Base-by-base conservation (phyloP, 2,329 filamentous ascomycete genomes). In the Colletotrichum sp. region DNA sequence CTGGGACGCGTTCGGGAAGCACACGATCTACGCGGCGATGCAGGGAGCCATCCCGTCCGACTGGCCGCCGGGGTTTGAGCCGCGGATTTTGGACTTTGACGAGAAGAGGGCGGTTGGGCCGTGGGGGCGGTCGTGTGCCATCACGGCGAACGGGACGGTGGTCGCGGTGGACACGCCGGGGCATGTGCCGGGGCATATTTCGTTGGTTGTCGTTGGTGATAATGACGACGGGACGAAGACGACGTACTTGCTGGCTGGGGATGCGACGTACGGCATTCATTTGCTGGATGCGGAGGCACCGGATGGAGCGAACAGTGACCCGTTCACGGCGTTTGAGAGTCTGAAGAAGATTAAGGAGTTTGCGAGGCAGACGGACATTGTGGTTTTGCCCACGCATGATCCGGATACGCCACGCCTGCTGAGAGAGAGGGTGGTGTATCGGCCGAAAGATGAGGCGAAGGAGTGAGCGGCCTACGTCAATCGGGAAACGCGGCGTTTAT, bases 181-280 rank as follows among this genome's bases (percentile, higher is more conserved):
- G 8, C 83, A 85, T 71, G 81, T 83, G 6, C 80, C 80, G 3
- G 83, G 83, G 0, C 83, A 85, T 70, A 75, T 84, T 12, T 81
- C 80, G 8, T 26, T 85, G 52, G 71, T 84, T 16, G 70, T 76
- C 1, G 34, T 57, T 13, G 74, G 64, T 6, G 74, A 74, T 15
- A 73, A 69, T 26, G 70, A 65, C 4, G 74, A 76, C 10, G 74
- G 74, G 57, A 76, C 70, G 18, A 74, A 38, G 74, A 78, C 74
- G 58, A 82, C 74, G 18, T 83, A 82, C 58, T 75, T 82, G 7
- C 77, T 83, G 21, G 76, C 81, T 2, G 80, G 81, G 1, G 82
- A 84, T 71, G 81, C 82, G 24, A 83, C 81, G 8, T 84, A 84
- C 64, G 78, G 77, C 5, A 64, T 82, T 21, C 77, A 81, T 10